Conservation (phyloP, 176 grass and related monocot species). For the Chrysopogon serrulatus region DNA sequence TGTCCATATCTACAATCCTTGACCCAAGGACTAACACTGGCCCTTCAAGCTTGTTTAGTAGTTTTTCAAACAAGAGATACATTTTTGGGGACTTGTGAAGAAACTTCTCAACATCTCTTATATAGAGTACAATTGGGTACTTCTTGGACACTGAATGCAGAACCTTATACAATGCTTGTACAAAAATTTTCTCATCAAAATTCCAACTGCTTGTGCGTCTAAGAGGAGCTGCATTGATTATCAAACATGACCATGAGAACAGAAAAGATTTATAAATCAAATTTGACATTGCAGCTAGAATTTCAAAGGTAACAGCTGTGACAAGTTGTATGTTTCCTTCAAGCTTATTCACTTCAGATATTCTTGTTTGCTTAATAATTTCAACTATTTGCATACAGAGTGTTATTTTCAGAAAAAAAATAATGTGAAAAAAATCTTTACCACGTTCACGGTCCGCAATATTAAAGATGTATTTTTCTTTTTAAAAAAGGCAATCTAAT, state of each 20-base stretch:
- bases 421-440: not conserved
- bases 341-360: not conserved
- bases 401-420: not conserved
- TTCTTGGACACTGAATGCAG: conserved; percentile 76
- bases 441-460: not conserved
- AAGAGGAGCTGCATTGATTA: conserved; percentile 49
- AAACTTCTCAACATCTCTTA: conserved; percentile 90
- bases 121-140: conserved; percentile 70
- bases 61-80: conserved; percentile 77
- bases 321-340: not conserved
- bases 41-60: conserved; percentile 72
- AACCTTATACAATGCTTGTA: conserved; percentile 93
- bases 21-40: conserved; percentile 69
- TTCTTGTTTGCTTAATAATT: not conserved
- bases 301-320: not conserved
- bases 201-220: conserved; percentile 65
- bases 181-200: conserved; percentile 85
- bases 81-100: conserved; percentile 78
- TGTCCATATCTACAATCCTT: conserved; percentile 46
- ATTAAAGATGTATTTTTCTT: not conserved
- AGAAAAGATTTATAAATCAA: not conserved
- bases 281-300: not conserved
- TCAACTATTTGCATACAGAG: not conserved
- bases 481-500: not conserved
- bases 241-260: conserved; percentile 24